Evolutionary conservation across 805 yeast species (phyloP).

Genomic region (Candida ascalaphidarum): DNA sequence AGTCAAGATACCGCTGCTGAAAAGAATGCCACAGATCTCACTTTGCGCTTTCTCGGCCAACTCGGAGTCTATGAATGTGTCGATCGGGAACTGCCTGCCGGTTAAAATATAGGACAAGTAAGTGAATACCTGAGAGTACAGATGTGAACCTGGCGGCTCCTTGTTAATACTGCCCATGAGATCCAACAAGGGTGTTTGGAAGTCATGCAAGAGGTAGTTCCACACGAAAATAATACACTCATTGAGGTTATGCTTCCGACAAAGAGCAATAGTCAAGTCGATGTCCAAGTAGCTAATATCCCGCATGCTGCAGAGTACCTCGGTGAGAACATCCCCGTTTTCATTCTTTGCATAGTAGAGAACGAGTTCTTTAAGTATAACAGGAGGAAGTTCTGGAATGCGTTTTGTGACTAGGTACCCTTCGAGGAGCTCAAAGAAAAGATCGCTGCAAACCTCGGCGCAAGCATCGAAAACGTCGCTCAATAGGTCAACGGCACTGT

Average conservation of each 20-base stretch:
- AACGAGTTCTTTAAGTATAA: conserved; percentile 55
- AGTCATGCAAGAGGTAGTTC: conserved; percentile 64
- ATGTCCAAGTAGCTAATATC: conserved; percentile 67
- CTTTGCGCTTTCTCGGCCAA: conserved; percentile 4
- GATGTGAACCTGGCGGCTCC: conserved; percentile 9
- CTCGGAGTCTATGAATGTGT: conserved; percentile 31
- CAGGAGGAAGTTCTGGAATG: conserved; percentile 50
- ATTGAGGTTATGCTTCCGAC: conserved; percentile 45
- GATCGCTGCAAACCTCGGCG: conserved; percentile 11
- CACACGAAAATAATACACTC: conserved; percentile 67
- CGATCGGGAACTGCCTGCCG: conserved; percentile 77
- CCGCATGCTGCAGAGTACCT: conserved; percentile 58
- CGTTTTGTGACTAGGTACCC: conserved; percentile 39
- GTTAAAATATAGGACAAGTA: conserved; percentile 65
- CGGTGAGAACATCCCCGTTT: conserved; percentile 48
- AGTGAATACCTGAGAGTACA: conserved; percentile 27
- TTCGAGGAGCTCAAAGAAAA: conserved; percentile 48
- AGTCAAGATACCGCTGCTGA: conserved; percentile 6
- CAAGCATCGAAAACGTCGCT: conserved; percentile 7
- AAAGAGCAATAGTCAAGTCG: conserved; percentile 61
- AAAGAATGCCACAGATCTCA: conserved; percentile 6
- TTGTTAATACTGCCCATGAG: conserved; percentile 32
- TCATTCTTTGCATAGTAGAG: conserved; percentile 31
- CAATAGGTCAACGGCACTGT: conserved; percentile 1
- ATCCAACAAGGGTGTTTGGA: conserved; percentile 59